A percentile compares a stretch with the other conserved stretches of the same genome.
Conservation (phyloP, 805 yeast genomes). For the Zygoascus biomembranicola region DNA sequence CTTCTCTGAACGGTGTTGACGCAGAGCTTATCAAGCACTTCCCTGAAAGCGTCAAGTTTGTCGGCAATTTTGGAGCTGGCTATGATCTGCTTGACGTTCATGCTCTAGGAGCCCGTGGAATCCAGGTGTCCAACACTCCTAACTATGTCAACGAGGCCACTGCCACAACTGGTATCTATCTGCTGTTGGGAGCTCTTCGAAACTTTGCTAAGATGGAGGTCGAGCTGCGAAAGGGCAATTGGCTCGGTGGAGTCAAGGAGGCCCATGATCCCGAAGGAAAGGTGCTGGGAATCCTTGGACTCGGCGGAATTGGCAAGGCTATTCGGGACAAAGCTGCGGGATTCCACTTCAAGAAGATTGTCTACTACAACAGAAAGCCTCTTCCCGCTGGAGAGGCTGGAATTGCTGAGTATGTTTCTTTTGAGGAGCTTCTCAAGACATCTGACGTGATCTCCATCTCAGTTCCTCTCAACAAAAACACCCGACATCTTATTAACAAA, state of each 20-base stretch:
- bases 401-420: constrained; percentile 37
- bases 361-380: constrained; percentile 45
- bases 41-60: constrained; percentile 34
- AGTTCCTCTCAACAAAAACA: constrained; percentile 45
- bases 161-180: constrained; percentile 47
- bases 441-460: constrained; percentile 44
- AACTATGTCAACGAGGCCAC: constrained; percentile 46
- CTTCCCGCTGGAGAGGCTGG: constrained; percentile 41
- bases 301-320: constrained; percentile 58
- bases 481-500: constrained; percentile 41
- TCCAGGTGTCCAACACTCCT: constrained; percentile 48
- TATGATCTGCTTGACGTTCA: constrained; percentile 44
- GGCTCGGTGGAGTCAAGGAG: constrained; percentile 36
- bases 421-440: constrained; percentile 39
- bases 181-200: constrained; percentile 45
- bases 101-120: constrained; percentile 33
- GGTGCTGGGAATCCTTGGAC: constrained; percentile 49
- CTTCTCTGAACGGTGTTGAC: constrained; percentile 37
- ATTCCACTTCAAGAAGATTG: constrained; percentile 42
- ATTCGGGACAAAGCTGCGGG: constrained; percentile 43
- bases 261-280: constrained; percentile 46
- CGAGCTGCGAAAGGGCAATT: constrained; percentile 37
- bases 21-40: constrained; percentile 34
- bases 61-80: constrained; percentile 50
- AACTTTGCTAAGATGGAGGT: constrained; percentile 39